These are phyloP conservation scores for Neocatenulostroma microsporum DNA, from an alignment of 2,329 filamentous ascomycete species.

Conservation along the genomic window DNA sequence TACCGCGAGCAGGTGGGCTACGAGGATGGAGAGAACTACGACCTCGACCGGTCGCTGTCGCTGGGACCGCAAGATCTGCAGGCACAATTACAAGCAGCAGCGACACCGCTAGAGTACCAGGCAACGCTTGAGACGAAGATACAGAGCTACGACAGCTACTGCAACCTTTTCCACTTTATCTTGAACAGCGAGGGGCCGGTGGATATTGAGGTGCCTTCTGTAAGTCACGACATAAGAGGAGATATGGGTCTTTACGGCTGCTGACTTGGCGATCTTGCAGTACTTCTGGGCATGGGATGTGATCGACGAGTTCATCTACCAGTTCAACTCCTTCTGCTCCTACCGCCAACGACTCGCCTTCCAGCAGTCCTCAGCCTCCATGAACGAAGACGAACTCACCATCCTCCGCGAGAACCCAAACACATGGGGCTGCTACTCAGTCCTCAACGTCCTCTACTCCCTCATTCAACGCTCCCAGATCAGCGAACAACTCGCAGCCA, in stretches of 20 bases:
- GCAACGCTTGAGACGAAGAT: slow-evolving; percentile 95
- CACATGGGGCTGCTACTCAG: slow-evolving; percentile 99
- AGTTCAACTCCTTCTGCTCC: slow-evolving; percentile 98
- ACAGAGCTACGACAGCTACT: slow-evolving; percentile 98
- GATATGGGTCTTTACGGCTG: background rate
- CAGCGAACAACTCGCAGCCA: slow-evolving; percentile 89
- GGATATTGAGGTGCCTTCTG: slow-evolving; percentile 90
- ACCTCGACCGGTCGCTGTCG: slow-evolving; percentile 61
- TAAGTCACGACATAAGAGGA: slow-evolving; percentile 48
- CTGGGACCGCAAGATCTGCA: slow-evolving; percentile 79
- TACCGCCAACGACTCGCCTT: slow-evolving; percentile 89
- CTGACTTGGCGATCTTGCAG: slow-evolving; percentile 40
- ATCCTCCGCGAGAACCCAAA: slow-evolving; percentile 94
- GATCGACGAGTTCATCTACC: slow-evolving; percentile 99
- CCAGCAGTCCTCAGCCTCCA: slow-evolving; percentile 43
- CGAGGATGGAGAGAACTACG: slow-evolving; percentile 59
- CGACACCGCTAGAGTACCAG: slow-evolving; percentile 91
- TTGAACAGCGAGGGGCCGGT: slow-evolving; percentile 98
- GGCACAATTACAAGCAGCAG: slow-evolving; percentile 80
- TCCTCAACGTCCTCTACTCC: slow-evolving; percentile 98
- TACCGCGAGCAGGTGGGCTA: slow-evolving; percentile 96
- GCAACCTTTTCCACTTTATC: slow-evolving; percentile 98
- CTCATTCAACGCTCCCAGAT: slow-evolving; percentile 98
- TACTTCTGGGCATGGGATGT: slow-evolving; percentile 99
- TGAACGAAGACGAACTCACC: slow-evolving; percentile 87